Evolutionary conservation across 2,329 filamentous ascomycete genomes (phyloP).

Genomic region (Fusarium phyllophilum): DNA sequence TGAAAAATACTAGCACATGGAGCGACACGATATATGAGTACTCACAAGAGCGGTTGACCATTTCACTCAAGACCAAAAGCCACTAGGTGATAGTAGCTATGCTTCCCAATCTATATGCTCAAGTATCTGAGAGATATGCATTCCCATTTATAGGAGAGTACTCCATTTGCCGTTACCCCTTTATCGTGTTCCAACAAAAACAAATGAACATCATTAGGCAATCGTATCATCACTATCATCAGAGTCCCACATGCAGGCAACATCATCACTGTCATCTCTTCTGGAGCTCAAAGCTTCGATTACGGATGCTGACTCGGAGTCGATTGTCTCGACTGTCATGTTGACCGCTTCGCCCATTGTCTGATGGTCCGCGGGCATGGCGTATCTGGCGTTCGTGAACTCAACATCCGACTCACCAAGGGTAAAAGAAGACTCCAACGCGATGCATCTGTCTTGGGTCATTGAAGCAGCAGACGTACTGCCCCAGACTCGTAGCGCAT

Average conservation of each 20-base stretch:
- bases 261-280: conserved; percentile 19
- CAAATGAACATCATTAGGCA: background rate
- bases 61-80: background rate
- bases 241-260: conserved; percentile 21
- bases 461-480: conserved; percentile 50
- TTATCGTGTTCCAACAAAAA: background rate
- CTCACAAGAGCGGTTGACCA: background rate
- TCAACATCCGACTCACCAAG: conserved; percentile 43
- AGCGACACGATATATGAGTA: conserved; percentile 19
- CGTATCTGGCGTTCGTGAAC: conserved; percentile 50
- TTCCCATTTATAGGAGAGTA: background rate
- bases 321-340: conserved; percentile 37
- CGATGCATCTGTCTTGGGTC: conserved; percentile 48
- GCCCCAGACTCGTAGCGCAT: conserved; percentile 47
- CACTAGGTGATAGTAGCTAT: background rate
- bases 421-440: conserved; percentile 50
- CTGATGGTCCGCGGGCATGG: conserved; percentile 48
- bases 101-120: background rate
- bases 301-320: conserved; percentile 23
- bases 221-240: conserved; percentile 22
- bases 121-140: background rate
- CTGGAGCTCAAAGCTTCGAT: conserved; percentile 11
- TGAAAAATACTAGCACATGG: conserved; percentile 9
- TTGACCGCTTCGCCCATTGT: conserved; percentile 38
- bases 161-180: background rate